Base-by-base conservation (phyloP, 805 yeast genomes). In the Vanderwaltozyma yarrowii region DNA sequence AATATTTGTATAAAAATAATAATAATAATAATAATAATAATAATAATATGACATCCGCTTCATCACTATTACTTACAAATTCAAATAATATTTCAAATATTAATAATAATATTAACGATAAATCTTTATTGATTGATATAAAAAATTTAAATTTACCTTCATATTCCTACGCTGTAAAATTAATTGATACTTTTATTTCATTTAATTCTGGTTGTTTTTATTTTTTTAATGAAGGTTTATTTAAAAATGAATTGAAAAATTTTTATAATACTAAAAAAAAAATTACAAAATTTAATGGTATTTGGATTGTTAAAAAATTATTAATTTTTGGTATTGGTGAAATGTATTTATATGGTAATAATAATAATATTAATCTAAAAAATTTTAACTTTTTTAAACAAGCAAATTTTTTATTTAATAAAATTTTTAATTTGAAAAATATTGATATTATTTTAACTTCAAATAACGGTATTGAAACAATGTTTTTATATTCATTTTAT, bases 191-290 rank as follows among this genome's bases (percentile, higher is more conserved):
- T 0, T 82, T 82, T 47, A 72, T 82, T 37, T 78, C 80, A 36
- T 82, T 80, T 56, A 82, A 82, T 49, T 92, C 81, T 57, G 92
- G 88, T 1, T 82, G 94, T 49, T 82, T 82, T 55, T 82, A 82
- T 60, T 82, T 82, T 51, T 82, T 82, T 63, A 82, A 82, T 52
- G 94, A 82, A 56, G 94, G 94, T 1, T 52, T 80, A 16, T 84
- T 80, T 18, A 81, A 80, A 51, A 73, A 74, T 46, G 78, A 75
- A 43, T 56, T 82, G 37, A 71, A 75, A 61, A 67, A 78, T 43
- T 66, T 80, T 17, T 82, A 80, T 54, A 73, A 78, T 17, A 37
- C 19, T 19, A 24, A 9, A 14, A 37, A 21, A 62, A 63, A 3
- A 59, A 58, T 10, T 50, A 61, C 2, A 56, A 73, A 79, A 21